Conservation (phyloP, 768 basidiomycete genomes). For the Mycena amicta region DNA sequence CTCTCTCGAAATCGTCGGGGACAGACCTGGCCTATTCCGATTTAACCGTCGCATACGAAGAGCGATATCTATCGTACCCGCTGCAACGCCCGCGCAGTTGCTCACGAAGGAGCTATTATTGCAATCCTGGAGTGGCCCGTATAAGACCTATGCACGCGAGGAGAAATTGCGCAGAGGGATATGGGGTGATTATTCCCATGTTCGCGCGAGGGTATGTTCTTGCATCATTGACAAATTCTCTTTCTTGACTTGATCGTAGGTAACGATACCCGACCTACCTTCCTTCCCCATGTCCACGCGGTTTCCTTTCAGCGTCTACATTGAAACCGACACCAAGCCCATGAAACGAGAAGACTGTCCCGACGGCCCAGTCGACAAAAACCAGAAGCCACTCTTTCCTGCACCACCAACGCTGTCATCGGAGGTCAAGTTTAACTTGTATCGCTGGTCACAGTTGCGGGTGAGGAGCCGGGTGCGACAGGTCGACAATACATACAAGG, state of each 20-base stretch:
- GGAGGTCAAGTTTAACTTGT: conserved; percentile 5
- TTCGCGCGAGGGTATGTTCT: not conserved
- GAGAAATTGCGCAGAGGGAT: conserved; percentile 13
- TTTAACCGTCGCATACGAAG: conserved; percentile 14
- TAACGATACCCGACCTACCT: conserved; percentile 4
- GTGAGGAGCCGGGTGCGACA: not conserved
- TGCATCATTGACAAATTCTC: not conserved
- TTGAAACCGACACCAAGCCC: conserved; percentile 17
- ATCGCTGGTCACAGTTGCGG: conserved; percentile 1
- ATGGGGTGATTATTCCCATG: conserved; percentile 20
- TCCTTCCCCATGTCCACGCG: conserved; percentile 10
- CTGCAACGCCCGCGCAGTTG: conserved; percentile 7
- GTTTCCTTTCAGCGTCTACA: conserved; percentile 10
- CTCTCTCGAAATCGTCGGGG: conserved; percentile 15
- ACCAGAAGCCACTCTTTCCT: conserved; percentile 16
- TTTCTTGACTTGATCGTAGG: not conserved
- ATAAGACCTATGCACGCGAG: not conserved
- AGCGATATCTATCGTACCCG: conserved; percentile 13
- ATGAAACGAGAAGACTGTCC: not conserved
- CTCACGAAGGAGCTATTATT: not conserved
- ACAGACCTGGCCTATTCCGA: conserved; percentile 4
- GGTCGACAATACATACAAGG: not conserved
- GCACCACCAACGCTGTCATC: conserved; percentile 10
- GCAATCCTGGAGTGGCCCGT: conserved; percentile 11
- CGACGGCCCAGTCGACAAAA: conserved; percentile 15